Base-by-base conservation (phyloP, 345 rosid genomes). In the Nephelium lappaceum region DNA sequence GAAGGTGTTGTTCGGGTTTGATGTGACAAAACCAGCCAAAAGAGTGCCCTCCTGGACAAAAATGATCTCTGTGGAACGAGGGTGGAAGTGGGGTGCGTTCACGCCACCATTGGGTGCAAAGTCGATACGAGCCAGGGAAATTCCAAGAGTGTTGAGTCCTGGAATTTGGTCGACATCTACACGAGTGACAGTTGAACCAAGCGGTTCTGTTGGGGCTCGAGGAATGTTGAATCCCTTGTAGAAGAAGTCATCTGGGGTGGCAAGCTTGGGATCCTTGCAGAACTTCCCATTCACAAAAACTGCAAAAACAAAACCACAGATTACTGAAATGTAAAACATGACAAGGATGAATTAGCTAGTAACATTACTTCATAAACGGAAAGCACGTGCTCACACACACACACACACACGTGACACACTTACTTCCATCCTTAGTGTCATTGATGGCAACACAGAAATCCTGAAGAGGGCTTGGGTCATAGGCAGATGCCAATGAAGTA, bases 41-140 rank as follows among this genome's bases (percentile, higher is more conserved):
- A 83, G 81, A 23, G 73, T 81, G 5, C 84, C 86, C 53, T 85
- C 82, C 0, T 42, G 5, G 51, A 85, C 84, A 0, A 80, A 24
- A 1, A 80, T 67, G 58, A 83, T 67, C 68, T 85, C 84, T 0
- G 80, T 24, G 31, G 61, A 85, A 45, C 82, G 82, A 18, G 82
- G 81, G 43, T 85, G 88, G 8, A 76, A 60, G 77, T 82, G 80
- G 14, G 85, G 88, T 6, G 88, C 81, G 67, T 82, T 85, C 16
- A 53, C n/a, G 31, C 88, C 85, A 16, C 77, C 77, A 14, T 71
- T 5, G 8, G 84, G 82, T 36, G 78, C 88, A 21, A 16, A 75
- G 83, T 85, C 84, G 1, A 85, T 45, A 58, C 85, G 79, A 3
- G 3, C 85, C 23, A 67, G 2, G 2, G 85, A 74, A 27, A 82